Base-by-base conservation (phyloP, 371 early-diverging fungal species). In the Mucor sp. region DNA sequence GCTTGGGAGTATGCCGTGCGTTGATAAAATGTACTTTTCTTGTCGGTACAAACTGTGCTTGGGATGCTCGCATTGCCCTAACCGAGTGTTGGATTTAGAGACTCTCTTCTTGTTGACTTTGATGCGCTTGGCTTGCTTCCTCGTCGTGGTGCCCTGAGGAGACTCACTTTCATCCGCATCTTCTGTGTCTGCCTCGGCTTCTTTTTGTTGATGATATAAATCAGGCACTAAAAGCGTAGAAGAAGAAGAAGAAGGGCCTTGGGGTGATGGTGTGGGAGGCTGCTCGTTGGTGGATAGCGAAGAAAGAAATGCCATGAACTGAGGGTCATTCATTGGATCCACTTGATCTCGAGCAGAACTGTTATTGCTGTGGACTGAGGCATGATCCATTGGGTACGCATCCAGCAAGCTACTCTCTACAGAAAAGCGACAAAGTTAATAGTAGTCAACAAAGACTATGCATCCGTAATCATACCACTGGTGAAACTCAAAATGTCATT, bases 1-100 rank as follows among this genome's bases (percentile, higher is more conserved):
- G 37, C 67, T 35, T 6, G 58, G 11, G 47, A 61, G 23, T 23
- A 11, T 12, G 12, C 48, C 48, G 4, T 48, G 19, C 19, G 41
- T 9, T 9, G 48, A 21, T 25, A 62, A 30, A 9, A 43, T 62
- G 27, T 65, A 60, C 23, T 57, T 67, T 37, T 74, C 68, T 30
- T 65, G 65, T 7, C 74, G 67, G 57, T 74, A 74, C 3, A 62
- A 27, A 0, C 58, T 21, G 21, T 74, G 74, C 44, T 74, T 74
- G 0, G 74, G 74, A 59, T 74, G 74, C 30, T 63, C 70, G 23
- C 74, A 74, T 35, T 61, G 50, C 1, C 74, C 74, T 25, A 68
- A 4, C 27, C 30, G 62, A 17, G 65, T 53, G 6, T 9, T 30
- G 14, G 44, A 6, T 33, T 19, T 21, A 6, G 23, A 27, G n/a